Evolutionary conservation across 2,329 filamentous ascomycete species (phyloP).

Genomic region (Ceratocystis harringtonii): DNA sequence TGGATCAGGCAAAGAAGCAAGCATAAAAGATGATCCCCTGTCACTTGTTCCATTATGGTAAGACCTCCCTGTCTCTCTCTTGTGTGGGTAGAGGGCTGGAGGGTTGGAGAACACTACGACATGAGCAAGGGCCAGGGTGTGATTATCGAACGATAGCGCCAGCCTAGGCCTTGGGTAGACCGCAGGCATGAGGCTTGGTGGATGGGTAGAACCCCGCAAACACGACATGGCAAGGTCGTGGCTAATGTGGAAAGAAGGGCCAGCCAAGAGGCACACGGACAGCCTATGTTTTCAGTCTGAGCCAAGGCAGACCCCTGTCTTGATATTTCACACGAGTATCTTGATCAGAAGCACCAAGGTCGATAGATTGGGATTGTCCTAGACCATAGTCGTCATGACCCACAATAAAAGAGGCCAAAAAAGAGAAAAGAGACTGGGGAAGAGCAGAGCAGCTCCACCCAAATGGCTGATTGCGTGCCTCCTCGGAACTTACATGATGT

Average conservation of each 20-base stretch:
- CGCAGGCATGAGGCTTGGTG: neutral
- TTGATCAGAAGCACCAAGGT: neutral
- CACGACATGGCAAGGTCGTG: neutral
- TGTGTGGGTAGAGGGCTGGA: neutral
- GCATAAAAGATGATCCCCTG: neutral
- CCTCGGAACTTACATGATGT: slow-evolving; percentile 2
- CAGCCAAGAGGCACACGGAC: slow-evolving; percentile 2
- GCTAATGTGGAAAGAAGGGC: neutral
- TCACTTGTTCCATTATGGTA: neutral
- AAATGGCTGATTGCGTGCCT: neutral
- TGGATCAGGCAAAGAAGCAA: neutral
- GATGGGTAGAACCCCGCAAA: neutral
- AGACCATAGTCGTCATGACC: neutral
- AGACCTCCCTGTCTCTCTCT: neutral
- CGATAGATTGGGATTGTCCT: neutral
- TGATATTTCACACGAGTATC: neutral
- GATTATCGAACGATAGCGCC: slow-evolving; percentile 3
- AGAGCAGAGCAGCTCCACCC: neutral
- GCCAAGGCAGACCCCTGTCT: neutral
- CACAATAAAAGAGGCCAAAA: neutral
- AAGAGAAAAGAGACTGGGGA: neutral
- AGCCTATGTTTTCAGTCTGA: neutral
- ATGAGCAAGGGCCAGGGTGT: neutral
- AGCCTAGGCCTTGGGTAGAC: neutral
- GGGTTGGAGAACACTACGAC: neutral